Base-by-base conservation (phyloP, 208 protist species). In the Leishmania tropica region DNA sequence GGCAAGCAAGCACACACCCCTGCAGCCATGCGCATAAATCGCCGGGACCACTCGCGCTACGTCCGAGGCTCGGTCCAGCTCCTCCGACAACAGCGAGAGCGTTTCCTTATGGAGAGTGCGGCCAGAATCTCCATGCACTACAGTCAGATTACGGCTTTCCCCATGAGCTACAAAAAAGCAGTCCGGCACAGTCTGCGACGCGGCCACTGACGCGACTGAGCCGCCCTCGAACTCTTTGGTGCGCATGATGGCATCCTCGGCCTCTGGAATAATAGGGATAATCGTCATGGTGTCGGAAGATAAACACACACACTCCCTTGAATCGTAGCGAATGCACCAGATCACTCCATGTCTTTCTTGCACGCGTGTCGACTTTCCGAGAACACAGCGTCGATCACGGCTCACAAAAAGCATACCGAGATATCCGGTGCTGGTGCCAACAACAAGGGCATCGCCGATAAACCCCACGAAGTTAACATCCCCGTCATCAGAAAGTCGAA, bases 401-500 rank as follows among this genome's bases (percentile, higher is more conserved):
- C 64, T 73, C 15, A 86, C 78, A 53, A 77, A 79, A 35, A 87
- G 19, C 17, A 75, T n/a, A 15, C 70, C 81, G 5, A 90, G 67
- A 48, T 80, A 81, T 2, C 87, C 87, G 31, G 75, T 31, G 11
- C 71, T 54, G 28, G 83, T 87, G 8, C 87, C 83, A 31, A 90
- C 60, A 13, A 81, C 19, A 35, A 90, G 62, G 17, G 56, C 72
- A 48, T 83, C 56, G 5, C 53, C 78, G 37, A 83, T n/a, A 54
- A 90, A 90, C 15, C 37, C 77, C 24, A 87, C 83, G 40, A 83
- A 77, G 42, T 40, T 75, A 4, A 62, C 48, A 19, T 73, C 53
- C 0, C 83, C 73, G 53, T 79, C 83, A 17, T 54, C 53, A 13
- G 83, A 82, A 31, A 86, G 73, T 58, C n/a, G 58, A 11, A 86